Evolutionary conservation across 345 rosid genomes (phyloP).

Genomic region (Salix udensis): DNA sequence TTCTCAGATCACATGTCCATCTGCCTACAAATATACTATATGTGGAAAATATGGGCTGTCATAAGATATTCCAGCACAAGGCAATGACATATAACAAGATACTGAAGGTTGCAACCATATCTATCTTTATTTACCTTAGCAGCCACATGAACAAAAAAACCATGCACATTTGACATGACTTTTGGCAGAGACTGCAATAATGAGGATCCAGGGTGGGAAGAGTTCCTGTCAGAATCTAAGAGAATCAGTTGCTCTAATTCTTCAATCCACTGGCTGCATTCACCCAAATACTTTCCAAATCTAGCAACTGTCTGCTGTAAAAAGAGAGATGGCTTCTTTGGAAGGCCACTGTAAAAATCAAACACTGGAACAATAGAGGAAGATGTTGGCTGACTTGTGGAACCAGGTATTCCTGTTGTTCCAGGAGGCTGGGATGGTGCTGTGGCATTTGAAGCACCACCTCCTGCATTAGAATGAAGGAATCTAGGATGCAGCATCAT

Average conservation of each 20-base stretch:
- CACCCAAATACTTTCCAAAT: conserved; percentile 80
- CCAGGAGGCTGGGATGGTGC: conserved; percentile 66
- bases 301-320: conserved; percentile 73
- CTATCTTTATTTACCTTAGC: conserved; percentile 62
- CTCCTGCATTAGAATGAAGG: conserved; percentile 46
- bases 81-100: not conserved
- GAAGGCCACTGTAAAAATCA: conserved; percentile 84
- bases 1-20: not conserved
- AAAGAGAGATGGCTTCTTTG: conserved; percentile 84
- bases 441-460: conserved; percentile 41
- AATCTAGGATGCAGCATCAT: conserved; percentile 78
- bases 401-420: conserved; percentile 42
- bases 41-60: not conserved
- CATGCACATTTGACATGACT: conserved; percentile 86
- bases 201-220: conserved; percentile 45
- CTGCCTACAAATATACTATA: not conserved
- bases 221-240: conserved; percentile 62
- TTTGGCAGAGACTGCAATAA: conserved; percentile 81
- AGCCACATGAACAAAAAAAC: conserved; percentile 91
- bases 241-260: conserved; percentile 89
- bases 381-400: conserved; percentile 51
- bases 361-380: conserved; percentile 53
- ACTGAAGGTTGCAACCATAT: not conserved
- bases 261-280: conserved; percentile 85
- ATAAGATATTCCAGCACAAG: not conserved